These are phyloP conservation scores for Paraglomus occultum DNA, from an alignment of 192 early-diverging fungal species.

Conservation along the genomic window DNA sequence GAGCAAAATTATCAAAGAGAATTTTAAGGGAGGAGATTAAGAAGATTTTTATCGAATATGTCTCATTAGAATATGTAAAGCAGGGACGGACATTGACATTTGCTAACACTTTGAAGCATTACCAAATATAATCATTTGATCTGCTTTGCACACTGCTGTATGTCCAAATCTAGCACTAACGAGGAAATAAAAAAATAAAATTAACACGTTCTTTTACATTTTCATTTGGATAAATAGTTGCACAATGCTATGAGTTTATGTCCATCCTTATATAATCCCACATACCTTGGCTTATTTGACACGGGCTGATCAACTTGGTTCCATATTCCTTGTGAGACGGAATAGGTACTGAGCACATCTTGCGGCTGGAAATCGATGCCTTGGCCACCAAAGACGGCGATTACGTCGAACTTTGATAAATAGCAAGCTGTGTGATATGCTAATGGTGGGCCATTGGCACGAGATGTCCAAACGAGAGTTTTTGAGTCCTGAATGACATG, in stretches of 20 bases:
- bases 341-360: constrained; percentile 53
- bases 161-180: constrained; percentile 55
- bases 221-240: too few species aligned
- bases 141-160: constrained; percentile 61
- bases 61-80: too few species aligned
- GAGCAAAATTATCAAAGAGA: too few species aligned
- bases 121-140: constrained; percentile 74
- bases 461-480: constrained; percentile 55
- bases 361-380: constrained; percentile 36
- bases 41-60: not conserved
- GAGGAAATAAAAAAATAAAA: too few species aligned
- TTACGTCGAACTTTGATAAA: constrained; percentile 51
- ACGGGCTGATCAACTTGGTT: constrained; percentile 41
- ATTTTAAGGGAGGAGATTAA: not conserved
- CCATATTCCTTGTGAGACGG: constrained; percentile 52
- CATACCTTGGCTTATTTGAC: not conserved
- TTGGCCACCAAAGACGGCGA: constrained; percentile 68
- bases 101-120: constrained; percentile 1
- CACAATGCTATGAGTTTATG: constrained; percentile 24
- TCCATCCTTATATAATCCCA: constrained; percentile 32
- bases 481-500: constrained; percentile 36
- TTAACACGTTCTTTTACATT: too few species aligned
- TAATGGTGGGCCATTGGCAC: constrained; percentile 55
- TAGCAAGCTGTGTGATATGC: constrained; percentile 56
- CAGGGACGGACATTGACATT: not conserved